Base-by-base conservation (phyloP, 305 asterid genomes). In the Rubia balearica region DNA sequence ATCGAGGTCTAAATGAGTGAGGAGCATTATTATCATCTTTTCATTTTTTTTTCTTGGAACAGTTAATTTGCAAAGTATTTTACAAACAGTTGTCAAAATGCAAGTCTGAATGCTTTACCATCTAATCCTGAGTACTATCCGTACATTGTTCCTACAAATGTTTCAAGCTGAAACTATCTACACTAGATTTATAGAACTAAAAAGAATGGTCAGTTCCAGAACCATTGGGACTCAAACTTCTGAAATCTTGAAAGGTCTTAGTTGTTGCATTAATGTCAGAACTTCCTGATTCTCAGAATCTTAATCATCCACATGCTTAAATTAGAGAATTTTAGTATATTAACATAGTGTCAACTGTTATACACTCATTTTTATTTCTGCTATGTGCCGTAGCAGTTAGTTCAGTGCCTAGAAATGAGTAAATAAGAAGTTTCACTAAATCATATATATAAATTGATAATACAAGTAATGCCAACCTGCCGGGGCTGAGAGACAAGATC, bases 401-500 rank as follows among this genome's bases (percentile, higher is more conserved):
- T 36, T 38, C 8, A 24, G 60, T 3, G 19, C 22, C 12, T 5
- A 33, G 8, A 24, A 16, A 33, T 10, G 41, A 68, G 57, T 16
- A 51, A 51, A 68, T 51, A 55, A 68, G 12, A 4, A 36, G 13
- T 27, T 36, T 68, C n/a, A 51, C 62, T 30, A 53, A 67, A 11
- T 46, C 8, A 19, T 4, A 46, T 24, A 6, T 46, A 40, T 19
- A 10, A 41, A 71, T 30, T 62, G 63, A 41, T 2, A 64, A 46
- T 63, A 64, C 16, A 60, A 12, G 68, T 13, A 7, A 67, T 46
- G 65, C 83, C 46, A 76, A 90, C 98, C 98, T 93, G 97, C 24
- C 97, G 97, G 68, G 97, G 97, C 83, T 90, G 97, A 79, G 96
- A 89, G 73, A 93, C 91, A 74, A 93, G 96, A 41, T 77, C 79